Evolutionary conservation across 1,284 basidiomycete species (phyloP), one percentile per base, ranked within the genome.

Genomic region (Cryptococcus maquisensis): DNA sequence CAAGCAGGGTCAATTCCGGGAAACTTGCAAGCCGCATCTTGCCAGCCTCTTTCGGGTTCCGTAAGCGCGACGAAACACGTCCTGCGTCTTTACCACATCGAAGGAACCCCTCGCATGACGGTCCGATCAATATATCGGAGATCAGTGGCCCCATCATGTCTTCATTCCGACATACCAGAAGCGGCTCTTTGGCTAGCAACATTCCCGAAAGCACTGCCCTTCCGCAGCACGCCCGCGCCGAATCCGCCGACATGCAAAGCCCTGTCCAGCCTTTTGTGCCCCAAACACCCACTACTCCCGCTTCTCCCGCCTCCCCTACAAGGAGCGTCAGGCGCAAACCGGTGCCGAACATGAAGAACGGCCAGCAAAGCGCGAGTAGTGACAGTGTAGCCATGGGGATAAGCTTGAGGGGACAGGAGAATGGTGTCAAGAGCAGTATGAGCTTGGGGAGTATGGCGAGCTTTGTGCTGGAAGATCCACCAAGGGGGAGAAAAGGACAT

Each of bases 391-490:
- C 10, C 47, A 57, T 21, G 51, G 39, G n/a, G 52, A 52, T 39
- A 43, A 47, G 23, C 40, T 45, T n/a, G 23, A 50, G 37, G 46
- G 47, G 9, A 10, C 20, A 16, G 18, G n/a, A n/a, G 32, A 35
- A 51, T 35, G 47, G 53, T 18, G 60, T 65, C 39, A 60, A 64
- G 48, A 57, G 44, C 37, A 65, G 61, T 54, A 51, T 60, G 55
- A 62, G 60, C 57, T 47, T 63, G 41, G 55, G 52, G 24, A 69
- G 65, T 51, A 56, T 70, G 54, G 59, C 63, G 15, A 67, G 64
- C 39, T 67, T 68, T 41, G 63, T 68, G 23, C 46, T 68, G 44
- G 71, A 68, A 39, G 68, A 69, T 46, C 59, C 66, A 4, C 66
- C 67, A 2, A 63, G 57, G 47, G 44, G 64, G 49, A 39, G 51